phyloP scores from a whole-genome alignment of 2,329 filamentous ascomycete species.

The Colletotrichum chrysophilum region DNA sequence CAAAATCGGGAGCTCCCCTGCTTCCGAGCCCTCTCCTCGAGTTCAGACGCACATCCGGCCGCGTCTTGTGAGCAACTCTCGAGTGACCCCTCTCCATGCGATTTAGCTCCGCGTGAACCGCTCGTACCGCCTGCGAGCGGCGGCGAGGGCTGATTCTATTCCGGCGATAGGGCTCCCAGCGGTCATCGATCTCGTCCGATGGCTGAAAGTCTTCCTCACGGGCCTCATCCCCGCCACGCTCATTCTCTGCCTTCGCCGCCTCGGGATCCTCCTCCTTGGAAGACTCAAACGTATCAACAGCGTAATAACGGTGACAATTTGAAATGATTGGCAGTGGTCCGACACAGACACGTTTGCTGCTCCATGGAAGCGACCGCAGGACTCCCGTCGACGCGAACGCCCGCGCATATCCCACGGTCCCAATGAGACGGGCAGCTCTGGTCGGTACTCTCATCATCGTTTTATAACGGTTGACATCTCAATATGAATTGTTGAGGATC shows the following conservation, averaged over 20 bases:
- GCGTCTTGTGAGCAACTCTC: neutral
- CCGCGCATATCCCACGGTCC: neutral
- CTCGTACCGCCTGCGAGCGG: neutral
- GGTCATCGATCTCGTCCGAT: neutral
- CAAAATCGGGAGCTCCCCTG: neutral
- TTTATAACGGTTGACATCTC: neutral
- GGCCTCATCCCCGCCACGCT: neutral
- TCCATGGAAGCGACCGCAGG: neutral
- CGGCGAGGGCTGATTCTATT: neutral
- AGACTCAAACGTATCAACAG: neutral
- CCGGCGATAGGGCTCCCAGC: neutral
- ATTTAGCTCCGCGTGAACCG: neutral
- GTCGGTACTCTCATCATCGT: neutral
- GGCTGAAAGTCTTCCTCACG: neutral
- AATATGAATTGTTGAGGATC: neutral
- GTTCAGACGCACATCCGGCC: neutral
- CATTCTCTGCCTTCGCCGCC: neutral
- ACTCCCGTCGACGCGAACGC: neutral
- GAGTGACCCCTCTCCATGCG: neutral
- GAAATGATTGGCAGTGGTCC: neutral
- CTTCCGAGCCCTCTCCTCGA: neutral
- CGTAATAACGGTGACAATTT: neutral
- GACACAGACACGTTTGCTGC: neutral
- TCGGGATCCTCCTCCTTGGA: neutral
- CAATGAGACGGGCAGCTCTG: neutral